These are phyloP conservation scores for Papilionanthe hybrid DNA, from an alignment of 116 monocot genomes.

Conservation along the genomic window DNA sequence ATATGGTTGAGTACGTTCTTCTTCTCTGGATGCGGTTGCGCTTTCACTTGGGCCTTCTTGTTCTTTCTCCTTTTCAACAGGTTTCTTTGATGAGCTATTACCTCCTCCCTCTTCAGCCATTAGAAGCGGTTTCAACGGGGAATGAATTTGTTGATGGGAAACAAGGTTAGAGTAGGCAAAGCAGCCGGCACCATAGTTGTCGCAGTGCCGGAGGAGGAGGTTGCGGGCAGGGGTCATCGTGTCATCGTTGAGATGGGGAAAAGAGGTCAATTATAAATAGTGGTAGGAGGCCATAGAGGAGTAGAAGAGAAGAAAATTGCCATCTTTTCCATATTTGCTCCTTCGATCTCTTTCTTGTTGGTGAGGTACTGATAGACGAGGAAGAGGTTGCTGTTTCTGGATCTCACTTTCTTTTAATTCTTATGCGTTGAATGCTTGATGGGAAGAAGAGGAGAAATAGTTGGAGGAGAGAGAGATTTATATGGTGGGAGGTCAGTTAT, in stretches of 20 bases:
- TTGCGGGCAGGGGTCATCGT: constrained; percentile 29
- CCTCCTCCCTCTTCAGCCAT: constrained; percentile 12
- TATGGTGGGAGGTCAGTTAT: constrained; percentile 5
- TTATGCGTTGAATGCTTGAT: not conserved
- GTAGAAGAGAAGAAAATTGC: no score
- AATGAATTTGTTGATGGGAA: not conserved
- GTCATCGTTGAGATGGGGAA: constrained; percentile 11
- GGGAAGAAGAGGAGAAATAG: not conserved
- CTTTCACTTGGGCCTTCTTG: not conserved
- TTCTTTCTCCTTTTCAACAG: constrained; percentile 5
- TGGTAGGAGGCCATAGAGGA: no score
- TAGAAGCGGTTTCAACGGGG: not conserved
- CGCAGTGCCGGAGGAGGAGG: constrained; percentile 19
- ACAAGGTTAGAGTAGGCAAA: not conserved
- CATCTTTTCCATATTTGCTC: no score
- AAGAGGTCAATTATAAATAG: no score
- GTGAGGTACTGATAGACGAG: no score
- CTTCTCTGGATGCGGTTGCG: not conserved
- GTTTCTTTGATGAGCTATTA: not conserved
- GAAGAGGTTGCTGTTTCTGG: not conserved
- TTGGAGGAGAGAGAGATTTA: constrained; percentile 6
- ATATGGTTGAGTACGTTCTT: not conserved
- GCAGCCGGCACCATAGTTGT: constrained; percentile 19
- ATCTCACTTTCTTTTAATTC: constrained; percentile 12
- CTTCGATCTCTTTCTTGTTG: not conserved